Conservation (phyloP, 106 monocot species). For the Apostasia ramifera region DNA sequence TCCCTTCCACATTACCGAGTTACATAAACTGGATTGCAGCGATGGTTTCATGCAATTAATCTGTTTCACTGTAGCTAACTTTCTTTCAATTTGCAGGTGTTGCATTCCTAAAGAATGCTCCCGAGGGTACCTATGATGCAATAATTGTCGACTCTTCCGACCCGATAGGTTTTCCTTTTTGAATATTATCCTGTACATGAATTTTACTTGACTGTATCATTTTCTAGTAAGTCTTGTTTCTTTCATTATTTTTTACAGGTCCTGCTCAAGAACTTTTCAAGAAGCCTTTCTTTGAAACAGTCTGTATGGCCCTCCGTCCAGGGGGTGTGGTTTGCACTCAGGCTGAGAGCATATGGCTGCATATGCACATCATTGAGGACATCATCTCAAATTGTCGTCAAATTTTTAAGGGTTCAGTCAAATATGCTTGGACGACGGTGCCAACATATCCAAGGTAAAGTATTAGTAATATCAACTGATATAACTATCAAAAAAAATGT, state of each 20-base stretch:
- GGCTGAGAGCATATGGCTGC: constrained; percentile 97
- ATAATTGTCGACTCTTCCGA: constrained; percentile 79
- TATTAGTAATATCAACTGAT: neutral
- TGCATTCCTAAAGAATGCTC: constrained; percentile 38
- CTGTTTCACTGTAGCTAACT: neutral
- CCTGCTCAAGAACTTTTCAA: constrained; percentile 92
- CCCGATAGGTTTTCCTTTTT: constrained; percentile 39
- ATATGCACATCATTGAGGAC: constrained; percentile 93
- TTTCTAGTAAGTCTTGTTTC: neutral
- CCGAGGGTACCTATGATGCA: constrained; percentile 59
- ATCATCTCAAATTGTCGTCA: constrained; percentile 69
- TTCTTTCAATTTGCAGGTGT: constrained; percentile 28
- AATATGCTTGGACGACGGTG: constrained; percentile 96
- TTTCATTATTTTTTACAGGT: constrained; percentile 29
- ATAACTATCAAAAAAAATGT: no score
- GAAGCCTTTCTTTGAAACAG: constrained; percentile 91
- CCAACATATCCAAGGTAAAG: constrained; percentile 88
- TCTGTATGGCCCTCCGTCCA: constrained; percentile 70
- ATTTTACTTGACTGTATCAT: neutral
- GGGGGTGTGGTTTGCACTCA: constrained; percentile 93
- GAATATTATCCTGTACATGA: no score
- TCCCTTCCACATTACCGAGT: neutral
- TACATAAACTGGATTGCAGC: neutral
- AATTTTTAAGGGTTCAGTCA: constrained; percentile 85
- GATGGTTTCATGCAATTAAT: neutral